Percentiles rank a stretch among this genome's conserved stretches.
These are phyloP conservation scores for Hansenula sp. DNA, from an alignment of 1,139 yeast species.

Conservation along the genomic window DNA sequence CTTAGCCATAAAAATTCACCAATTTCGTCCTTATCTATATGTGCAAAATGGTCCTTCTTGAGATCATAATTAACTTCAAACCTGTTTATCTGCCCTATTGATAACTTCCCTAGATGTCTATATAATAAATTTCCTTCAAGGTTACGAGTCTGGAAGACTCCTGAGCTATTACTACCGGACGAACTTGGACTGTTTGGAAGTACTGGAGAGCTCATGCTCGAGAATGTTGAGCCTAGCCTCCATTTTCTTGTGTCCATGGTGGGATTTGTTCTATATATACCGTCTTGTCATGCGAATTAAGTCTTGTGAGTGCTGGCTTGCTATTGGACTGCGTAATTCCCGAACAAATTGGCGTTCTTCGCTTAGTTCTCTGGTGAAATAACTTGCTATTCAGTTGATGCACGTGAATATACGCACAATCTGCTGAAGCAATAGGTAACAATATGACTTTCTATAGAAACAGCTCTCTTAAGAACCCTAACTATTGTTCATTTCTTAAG, in stretches of 20 bases:
- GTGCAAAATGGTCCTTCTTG: neutral
- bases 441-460: no score
- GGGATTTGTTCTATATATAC: no score
- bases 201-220: neutral
- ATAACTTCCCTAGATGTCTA: neutral
- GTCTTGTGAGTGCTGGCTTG: no score
- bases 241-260: neutral
- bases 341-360: no score
- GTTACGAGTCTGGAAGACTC: neutral
- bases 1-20: slow-evolving; percentile 30
- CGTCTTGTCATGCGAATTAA: no score
- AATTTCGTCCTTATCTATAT: slow-evolving; percentile 6
- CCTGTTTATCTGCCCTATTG: slow-evolving; percentile 8
- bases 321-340: no score
- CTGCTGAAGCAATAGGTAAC: no score
- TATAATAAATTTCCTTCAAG: neutral
- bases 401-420: no score
- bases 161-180: neutral
- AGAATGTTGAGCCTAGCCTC: neutral
- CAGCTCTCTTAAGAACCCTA: no score
- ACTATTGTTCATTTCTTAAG: no score
- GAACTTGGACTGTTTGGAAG: neutral
- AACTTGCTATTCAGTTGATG: no score
- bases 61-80: slow-evolving; percentile 8
- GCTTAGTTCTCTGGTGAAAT: no score